phyloP scores from a whole-genome alignment of 768 basidiomycete species.

The Termitomyces heimii region DNA sequence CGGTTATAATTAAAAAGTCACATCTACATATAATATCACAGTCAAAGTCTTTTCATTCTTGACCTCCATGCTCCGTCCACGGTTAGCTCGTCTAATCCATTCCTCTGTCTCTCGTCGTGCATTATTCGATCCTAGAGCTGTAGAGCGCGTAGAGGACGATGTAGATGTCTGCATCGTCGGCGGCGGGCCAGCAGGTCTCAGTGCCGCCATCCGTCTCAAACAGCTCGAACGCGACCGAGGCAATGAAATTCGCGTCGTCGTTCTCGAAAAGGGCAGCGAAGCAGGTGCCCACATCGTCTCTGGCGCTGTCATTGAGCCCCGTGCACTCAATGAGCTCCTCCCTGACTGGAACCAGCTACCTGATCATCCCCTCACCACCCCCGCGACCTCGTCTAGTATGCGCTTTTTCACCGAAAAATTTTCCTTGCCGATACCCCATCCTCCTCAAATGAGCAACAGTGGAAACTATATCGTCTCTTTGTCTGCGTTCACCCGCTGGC shows the following conservation, averaged over 20 bases:
- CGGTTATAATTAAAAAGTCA: no score
- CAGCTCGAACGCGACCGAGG: slow-evolving; percentile 82
- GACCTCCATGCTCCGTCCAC: slow-evolving; percentile 11
- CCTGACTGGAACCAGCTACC: slow-evolving; percentile 69
- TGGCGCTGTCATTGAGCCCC: slow-evolving; percentile 91
- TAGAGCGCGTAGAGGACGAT: slow-evolving; percentile 84
- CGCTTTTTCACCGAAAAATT: slow-evolving; percentile 67
- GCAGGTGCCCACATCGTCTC: slow-evolving; percentile 93
- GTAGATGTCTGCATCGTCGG: slow-evolving; percentile 98
- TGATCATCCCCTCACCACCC: slow-evolving; percentile 75
- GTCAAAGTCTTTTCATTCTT: no score
- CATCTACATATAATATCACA: no score
- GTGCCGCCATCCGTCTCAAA: slow-evolving; percentile 93
- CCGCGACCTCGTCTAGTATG: slow-evolving; percentile 78
- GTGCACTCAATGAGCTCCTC: slow-evolving; percentile 84
- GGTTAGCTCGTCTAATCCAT: slow-evolving; percentile 11
- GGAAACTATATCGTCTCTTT: slow-evolving; percentile 92
- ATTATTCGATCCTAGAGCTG: slow-evolving; percentile 46
- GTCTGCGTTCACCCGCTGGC: slow-evolving; percentile 85
- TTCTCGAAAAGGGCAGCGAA: slow-evolving; percentile 93
- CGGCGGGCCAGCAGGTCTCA: slow-evolving; percentile 90
- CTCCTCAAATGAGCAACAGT: slow-evolving; percentile 94
- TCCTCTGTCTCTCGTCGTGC: slow-evolving; percentile 1
- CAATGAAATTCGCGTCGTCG: slow-evolving; percentile 82
- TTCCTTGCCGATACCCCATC: slow-evolving; percentile 85